phyloP scores from a whole-genome alignment of 2,329 filamentous ascomycete genomes.

The Erysiphe pulchra region DNA sequence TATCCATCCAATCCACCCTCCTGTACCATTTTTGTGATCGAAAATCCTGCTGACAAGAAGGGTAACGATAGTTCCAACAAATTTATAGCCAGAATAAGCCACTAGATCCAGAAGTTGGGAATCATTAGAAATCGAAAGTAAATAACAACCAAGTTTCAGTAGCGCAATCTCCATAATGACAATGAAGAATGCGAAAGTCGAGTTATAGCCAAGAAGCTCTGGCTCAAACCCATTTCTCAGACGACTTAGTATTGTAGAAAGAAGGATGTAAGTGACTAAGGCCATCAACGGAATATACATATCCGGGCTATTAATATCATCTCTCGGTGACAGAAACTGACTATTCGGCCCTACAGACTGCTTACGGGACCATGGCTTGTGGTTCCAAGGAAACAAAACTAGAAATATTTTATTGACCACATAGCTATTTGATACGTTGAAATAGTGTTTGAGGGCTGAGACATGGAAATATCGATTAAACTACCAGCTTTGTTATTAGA shows the following conservation, averaged over 20 bases:
- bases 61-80: conserved; percentile 85
- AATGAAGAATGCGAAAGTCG: conserved; percentile 58
- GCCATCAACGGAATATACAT: conserved; percentile 99
- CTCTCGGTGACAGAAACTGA: conserved; percentile 71
- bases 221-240: conserved; percentile 81
- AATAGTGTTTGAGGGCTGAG: conserved; percentile 88
- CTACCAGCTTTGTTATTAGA: conserved; percentile 16
- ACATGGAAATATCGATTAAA: conserved; percentile 73
- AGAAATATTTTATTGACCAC: conserved; percentile 81
- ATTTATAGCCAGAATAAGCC: conserved; percentile 96
- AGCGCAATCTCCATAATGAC: conserved; percentile 74
- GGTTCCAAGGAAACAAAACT: conserved; percentile 90
- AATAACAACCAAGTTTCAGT: conserved; percentile 77
- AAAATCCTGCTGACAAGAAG: conserved; percentile 54
- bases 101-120: conserved; percentile 82
- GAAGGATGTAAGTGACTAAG: conserved; percentile 84
- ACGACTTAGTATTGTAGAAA: conserved; percentile 75
- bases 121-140: conserved; percentile 80
- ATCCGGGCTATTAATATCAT: conserved; percentile 92
- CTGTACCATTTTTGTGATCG: conserved; percentile 56
- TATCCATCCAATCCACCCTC: conserved; percentile 69
- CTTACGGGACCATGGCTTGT: conserved; percentile 90
- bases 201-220: conserved; percentile 73
- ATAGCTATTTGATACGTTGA: conserved; percentile 95
- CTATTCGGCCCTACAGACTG: conserved; percentile 46